A percentile compares a stretch with the other conserved stretches of the same genome.
Conservation (phyloP, 1,284 basidiomycete genomes). For the Butyriboletus appendiculatus region DNA sequence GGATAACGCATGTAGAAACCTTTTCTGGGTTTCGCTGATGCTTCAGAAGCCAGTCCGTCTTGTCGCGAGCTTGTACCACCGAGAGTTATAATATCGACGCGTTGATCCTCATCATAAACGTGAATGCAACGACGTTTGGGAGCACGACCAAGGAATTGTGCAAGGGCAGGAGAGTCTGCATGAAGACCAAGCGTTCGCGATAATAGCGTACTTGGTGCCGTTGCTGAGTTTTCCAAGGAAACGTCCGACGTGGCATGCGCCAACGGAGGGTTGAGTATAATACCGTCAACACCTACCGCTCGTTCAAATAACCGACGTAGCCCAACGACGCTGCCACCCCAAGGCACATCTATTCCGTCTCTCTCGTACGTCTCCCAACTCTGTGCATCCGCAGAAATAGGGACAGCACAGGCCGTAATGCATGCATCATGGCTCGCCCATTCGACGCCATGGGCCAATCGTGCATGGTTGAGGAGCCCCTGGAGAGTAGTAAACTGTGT, state of each 20-base stretch:
- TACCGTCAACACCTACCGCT: slow-evolving; percentile 54
- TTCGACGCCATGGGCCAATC: slow-evolving; percentile 63
- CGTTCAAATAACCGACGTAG: slow-evolving; percentile 66
- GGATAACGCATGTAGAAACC: slow-evolving; percentile 41
- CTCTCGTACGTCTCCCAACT: slow-evolving; percentile 53
- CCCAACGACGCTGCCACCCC: slow-evolving; percentile 41
- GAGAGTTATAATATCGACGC: slow-evolving; percentile 38
- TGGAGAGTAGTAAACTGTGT: slow-evolving; percentile 72
- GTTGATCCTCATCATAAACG: slow-evolving; percentile 47
- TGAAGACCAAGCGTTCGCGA: slow-evolving; percentile 68
- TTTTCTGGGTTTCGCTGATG: slow-evolving; percentile 30
- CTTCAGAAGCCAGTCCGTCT: neutral
- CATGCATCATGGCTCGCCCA: slow-evolving; percentile 78
- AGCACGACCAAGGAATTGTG: slow-evolving; percentile 65
- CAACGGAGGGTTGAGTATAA: slow-evolving; percentile 11
- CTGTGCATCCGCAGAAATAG: slow-evolving; percentile 42
- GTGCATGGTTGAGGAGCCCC: slow-evolving; percentile 74
- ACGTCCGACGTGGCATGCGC: slow-evolving; percentile 7
- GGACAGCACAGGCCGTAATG: slow-evolving; percentile 61
- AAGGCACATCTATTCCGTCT: slow-evolving; percentile 54
- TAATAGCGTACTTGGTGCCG: slow-evolving; percentile 42
- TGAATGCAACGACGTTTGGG: slow-evolving; percentile 58
- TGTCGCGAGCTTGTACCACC: slow-evolving; percentile 4
- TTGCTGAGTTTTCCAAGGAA: slow-evolving; percentile 2
- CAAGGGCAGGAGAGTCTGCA: slow-evolving; percentile 68